phyloP scores from a whole-genome alignment of 2,329 filamentous ascomycete genomes.

The Fusarium acutatum region DNA sequence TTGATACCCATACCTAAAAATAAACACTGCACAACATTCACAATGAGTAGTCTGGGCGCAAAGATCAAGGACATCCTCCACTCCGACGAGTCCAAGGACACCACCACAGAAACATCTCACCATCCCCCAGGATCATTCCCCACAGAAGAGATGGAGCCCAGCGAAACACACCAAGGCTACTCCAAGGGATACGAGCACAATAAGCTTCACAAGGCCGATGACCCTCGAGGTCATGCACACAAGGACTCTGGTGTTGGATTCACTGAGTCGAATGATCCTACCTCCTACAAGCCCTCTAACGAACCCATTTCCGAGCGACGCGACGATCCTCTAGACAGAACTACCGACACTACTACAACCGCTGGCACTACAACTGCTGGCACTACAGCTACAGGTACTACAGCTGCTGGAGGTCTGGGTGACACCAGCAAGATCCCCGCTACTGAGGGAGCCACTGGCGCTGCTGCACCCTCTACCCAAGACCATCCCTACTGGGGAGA shows the following conservation, averaged over 20 bases:
- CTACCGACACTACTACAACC: background rate
- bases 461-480: background rate
- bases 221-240: slow-evolving; percentile 28
- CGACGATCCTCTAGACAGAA: background rate
- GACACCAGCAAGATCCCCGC: background rate
- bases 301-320: slow-evolving; percentile 2
- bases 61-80: slow-evolving; percentile 26
- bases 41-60: slow-evolving; percentile 12
- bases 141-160: slow-evolving; percentile 21
- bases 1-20: background rate
- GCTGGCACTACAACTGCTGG: background rate
- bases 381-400: background rate
- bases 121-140: slow-evolving; percentile 34
- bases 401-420: background rate
- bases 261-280: background rate
- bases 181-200: slow-evolving; percentile 21
- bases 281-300: background rate
- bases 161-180: background rate
- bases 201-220: slow-evolving; percentile 34
- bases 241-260: slow-evolving; percentile 25
- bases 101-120: background rate
- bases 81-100: slow-evolving; percentile 4
- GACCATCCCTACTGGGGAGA: slow-evolving; percentile 36
- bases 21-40: background rate
- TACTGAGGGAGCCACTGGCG: background rate